phyloP scores from a whole-genome alignment of 495 filamentous ascomycete species.

The Penicillium cinerascens region DNA sequence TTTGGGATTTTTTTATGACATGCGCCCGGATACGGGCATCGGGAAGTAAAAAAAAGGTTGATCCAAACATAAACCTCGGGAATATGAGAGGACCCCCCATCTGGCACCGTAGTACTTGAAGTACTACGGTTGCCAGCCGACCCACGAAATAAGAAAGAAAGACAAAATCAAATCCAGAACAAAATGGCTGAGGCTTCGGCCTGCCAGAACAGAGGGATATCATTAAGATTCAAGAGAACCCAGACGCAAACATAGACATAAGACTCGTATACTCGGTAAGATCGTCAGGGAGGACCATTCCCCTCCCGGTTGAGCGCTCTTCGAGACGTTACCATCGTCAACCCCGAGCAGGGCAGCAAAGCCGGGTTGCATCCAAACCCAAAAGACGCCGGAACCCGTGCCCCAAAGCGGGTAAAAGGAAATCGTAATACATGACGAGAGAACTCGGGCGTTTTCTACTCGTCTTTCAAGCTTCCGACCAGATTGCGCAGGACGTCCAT shows the following conservation, averaged over 20 bases:
- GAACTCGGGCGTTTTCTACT: conserved; percentile 12
- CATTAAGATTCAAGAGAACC: conserved; percentile 28
- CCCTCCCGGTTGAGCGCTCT: conserved; percentile 8
- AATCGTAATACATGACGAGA: conserved; percentile 9
- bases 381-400: background rate
- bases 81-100: background rate
- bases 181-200: conserved; percentile 12
- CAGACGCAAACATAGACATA: conserved; percentile 26
- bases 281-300: conserved; percentile 20
- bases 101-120: background rate
- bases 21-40: background rate
- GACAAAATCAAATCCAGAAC: conserved; percentile 2
- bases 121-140: background rate
- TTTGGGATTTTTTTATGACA: conserved; percentile 15
- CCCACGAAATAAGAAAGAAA: background rate
- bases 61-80: background rate
- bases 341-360: conserved; percentile 2
- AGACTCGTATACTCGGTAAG: conserved; percentile 32
- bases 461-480: conserved; percentile 41
- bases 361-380: background rate
- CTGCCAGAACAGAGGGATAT: conserved; percentile 33
- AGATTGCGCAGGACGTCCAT: conserved; percentile 41
- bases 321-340: background rate
- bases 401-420: conserved; percentile 2
- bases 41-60: conserved; percentile 9